A percentile compares a stretch with the other conserved stretches of the same genome.
phyloP scores from a whole-genome alignment of 1,139 yeast genomes.

The Pneumocystis wakefieldiae region DNA sequence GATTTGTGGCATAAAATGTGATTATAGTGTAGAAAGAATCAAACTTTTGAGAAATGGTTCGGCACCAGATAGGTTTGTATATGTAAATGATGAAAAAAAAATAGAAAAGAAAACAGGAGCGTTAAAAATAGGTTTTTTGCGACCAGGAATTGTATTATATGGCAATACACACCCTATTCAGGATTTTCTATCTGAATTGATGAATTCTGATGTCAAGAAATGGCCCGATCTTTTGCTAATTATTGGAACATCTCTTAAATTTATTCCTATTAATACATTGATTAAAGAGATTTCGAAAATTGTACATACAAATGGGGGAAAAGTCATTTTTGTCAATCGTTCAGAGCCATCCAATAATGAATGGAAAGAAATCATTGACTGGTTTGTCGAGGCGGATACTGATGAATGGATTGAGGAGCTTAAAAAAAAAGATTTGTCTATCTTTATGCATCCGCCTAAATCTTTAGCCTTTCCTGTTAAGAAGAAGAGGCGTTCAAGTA shows the following conservation, averaged over 20 bases:
- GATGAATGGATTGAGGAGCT: slow-evolving; percentile 58
- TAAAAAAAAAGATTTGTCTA: slow-evolving; percentile 38
- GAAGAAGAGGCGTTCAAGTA: not conserved
- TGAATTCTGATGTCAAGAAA: slow-evolving; percentile 37
- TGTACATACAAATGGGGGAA: slow-evolving; percentile 44
- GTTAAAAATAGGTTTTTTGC: slow-evolving; percentile 46
- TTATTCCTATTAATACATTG: slow-evolving; percentile 53
- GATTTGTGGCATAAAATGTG: slow-evolving; percentile 41
- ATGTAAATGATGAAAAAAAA: slow-evolving; percentile 33
- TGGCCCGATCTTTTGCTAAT: slow-evolving; percentile 50
- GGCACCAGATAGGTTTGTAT: slow-evolving; percentile 50
- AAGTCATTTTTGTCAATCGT: slow-evolving; percentile 45
- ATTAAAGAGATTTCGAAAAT: slow-evolving; percentile 43
- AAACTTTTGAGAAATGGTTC: slow-evolving; percentile 29
- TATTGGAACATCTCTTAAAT: slow-evolving; percentile 64
- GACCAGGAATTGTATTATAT: slow-evolving; percentile 63
- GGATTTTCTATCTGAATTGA: slow-evolving; percentile 46
- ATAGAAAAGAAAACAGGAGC: slow-evolving; percentile 45
- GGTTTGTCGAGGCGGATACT: slow-evolving; percentile 64
- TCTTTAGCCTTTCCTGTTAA: not conserved
- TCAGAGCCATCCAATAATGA: slow-evolving; percentile 13
- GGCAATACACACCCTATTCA: slow-evolving; percentile 71
- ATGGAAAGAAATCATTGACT: slow-evolving; percentile 51
- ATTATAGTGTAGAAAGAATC: slow-evolving; percentile 46
- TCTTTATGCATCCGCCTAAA: slow-evolving; percentile 35